Base-by-base conservation (phyloP, 2,329 filamentous ascomycete species). In the Scedosporium aurantiacum region DNA sequence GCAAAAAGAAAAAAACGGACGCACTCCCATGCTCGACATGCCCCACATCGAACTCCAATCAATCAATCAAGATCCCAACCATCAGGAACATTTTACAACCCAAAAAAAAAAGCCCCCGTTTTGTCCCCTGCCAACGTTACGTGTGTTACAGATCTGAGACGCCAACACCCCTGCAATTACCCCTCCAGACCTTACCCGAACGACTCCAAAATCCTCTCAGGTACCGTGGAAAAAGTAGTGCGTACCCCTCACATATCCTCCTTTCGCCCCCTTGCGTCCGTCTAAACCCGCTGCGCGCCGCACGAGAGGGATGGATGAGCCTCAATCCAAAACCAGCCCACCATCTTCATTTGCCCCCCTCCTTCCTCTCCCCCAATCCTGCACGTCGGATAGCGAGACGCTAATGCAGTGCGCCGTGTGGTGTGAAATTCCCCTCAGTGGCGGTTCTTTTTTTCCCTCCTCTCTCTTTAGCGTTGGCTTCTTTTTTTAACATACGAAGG, bases 111-210 rank as follows among this genome's bases (percentile, higher is more conserved):
- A 14, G 37, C 16, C 2, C 6, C 6, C 2, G 12, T 14, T 10
- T 28, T 45, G 25, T 58, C 10, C 12, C 28, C 57, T n/a, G 18
- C 50, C 50, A 54, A 54, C 50, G 50, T 54, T 54, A 27, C 50
- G 57, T 45, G 50, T 61, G 59, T 18, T 40, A 61, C 59, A 57
- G 52, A 56, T 61, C 50, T 57, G 59, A 61, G 59, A 61, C 59
- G 32, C 7, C 45, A 41, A 52, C 21, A 40, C 59, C 59, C 59
- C 59, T 61, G 59, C 59, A 61, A 61, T 60, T 23, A 50, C 27
- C 56, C 40, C 56, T 21, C 41, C 10, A 37, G 8, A 28, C 56
- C 56, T 43, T 37, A 14, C 16, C 18, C 43, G n/a, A n/a, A 47
- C 43, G 43, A 47, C 43, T 47, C 43, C 16, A 10, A 21, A 47